A percentile compares a stretch with the other conserved stretches of the same genome.
Evolutionary conservation across 805 yeast species (phyloP).

Genomic region (Myxozyma neglecta): DNA sequence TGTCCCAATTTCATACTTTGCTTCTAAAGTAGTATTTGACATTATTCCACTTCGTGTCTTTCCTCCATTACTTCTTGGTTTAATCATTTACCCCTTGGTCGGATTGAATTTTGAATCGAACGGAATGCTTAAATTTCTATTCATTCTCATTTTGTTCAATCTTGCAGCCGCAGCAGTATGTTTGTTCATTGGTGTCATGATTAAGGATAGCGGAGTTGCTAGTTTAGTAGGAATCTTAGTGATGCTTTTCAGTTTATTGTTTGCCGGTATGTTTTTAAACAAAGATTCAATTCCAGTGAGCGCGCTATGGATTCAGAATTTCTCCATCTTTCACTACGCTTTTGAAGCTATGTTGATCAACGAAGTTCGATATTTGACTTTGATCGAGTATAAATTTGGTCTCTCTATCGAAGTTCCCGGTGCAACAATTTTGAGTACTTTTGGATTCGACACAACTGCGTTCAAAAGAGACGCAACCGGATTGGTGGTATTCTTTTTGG

Average conservation of each 20-base stretch:
- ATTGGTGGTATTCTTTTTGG: conserved; percentile 54
- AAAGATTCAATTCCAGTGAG: conserved; percentile 60
- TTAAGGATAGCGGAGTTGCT: conserved; percentile 89
- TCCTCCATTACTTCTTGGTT: conserved; percentile 82
- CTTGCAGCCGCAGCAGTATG: conserved; percentile 82
- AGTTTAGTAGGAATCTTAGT: conserved; percentile 84
- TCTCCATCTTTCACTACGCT: conserved; percentile 92
- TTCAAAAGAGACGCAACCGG: conserved; percentile 64
- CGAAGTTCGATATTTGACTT: conserved; percentile 82
- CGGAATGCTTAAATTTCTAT: conserved; percentile 67
- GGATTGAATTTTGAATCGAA: conserved; percentile 68
- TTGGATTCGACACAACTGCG: conserved; percentile 86
- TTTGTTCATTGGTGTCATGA: conserved; percentile 79
- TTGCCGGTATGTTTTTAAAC: conserved; percentile 92
- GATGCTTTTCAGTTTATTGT: conserved; percentile 77
- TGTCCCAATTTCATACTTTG: conserved; percentile 79
- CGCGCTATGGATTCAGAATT: conserved; percentile 68
- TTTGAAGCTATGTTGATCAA: conserved; percentile 90
- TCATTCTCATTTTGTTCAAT: conserved; percentile 77
- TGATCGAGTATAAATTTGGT: conserved; percentile 88
- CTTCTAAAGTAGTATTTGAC: conserved; percentile 85
- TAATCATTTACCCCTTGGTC: conserved; percentile 84
- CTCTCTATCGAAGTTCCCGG: conserved; percentile 95
- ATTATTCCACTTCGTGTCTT: conserved; percentile 86
- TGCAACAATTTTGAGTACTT: conserved; percentile 91